Base-by-base conservation (phyloP, 371 early-diverging fungal genomes). In the Apophysomyces sp. region DNA sequence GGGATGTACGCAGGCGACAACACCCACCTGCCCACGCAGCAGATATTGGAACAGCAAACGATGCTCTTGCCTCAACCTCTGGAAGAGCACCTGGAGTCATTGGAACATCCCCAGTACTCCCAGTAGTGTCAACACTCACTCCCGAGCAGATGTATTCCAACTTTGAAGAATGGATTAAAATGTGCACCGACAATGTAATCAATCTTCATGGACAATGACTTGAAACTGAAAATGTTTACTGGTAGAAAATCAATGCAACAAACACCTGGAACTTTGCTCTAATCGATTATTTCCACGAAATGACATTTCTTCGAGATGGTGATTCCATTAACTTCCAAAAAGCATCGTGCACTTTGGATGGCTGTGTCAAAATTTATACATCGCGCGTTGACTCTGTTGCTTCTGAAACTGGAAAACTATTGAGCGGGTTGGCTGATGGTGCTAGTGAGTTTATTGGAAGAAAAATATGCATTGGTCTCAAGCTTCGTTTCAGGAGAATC, bases 241-340 rank as follows among this genome's bases (percentile, higher is more conserved):
- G 3, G 24, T 77, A 96, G 94, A 99, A 99, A 93, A 96, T 99
- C 70, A 99, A 94, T 71, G 87, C 92, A 3, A 88, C 88, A 66
- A 99, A 99, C 78, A 94, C 93, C 51, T 99, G 99, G 99, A 93
- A 94, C 70, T 89, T 98, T 70, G 96, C 95, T 7, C 84, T 99
- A 31, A 99, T 99, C 65, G 98, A 99, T 73, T 97, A 98, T 71
- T 99, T 99, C 73, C 89, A 93, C 69, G 95, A 99, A 73, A 89
- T 99, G 93, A 91, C 90, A 0, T 83, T 95, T 34, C 81, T 99
- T 57, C 86, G 92, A 30, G 98, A 98, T 54, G 97, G 96, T 5
- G 94, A 95, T 75, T 89, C 92, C 4, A 98, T 99, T 76, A 99
- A 99, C 80, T 99, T 99, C 73, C 97, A 98, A 74, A 98, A 94